Evolutionary conservation across 2,329 filamentous ascomycete genomes (phyloP), one percentile per base, ranked within the genome.

Genomic region (Geosmithia flava): DNA sequence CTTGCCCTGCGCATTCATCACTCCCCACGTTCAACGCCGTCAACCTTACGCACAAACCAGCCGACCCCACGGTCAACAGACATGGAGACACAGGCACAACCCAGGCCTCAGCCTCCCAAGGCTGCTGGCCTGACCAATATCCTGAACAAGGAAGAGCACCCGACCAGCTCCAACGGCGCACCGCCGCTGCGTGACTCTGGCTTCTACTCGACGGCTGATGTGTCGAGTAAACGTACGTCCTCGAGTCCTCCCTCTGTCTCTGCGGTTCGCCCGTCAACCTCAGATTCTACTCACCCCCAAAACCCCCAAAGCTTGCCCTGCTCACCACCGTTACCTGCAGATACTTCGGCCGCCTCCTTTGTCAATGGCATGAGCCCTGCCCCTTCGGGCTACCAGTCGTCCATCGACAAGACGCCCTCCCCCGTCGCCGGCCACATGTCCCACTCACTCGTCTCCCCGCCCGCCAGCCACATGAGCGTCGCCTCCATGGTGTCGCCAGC

Each of bases 401-500:
- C 68, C 19, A 65, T 69, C 30, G 78, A 83, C 56, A 81, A 81
- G 63, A 82, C 78, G 1, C 79, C 79, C 0, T 82, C 79, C 1
- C 78, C 79, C 8, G 74, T 76, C 17, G 68, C 73, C 41, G 55
- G 69, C 40, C 72, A 74, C 55, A 62, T 73, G 50, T 48, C 72
- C 1, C 46, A 42, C 11, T n/a, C 39, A 15, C 60, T 80, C 17
- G 65, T 75, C 37, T 81, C 78, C 7, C 76, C 79, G 6, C 61
- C 69, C 1, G 70, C 72, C 15, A 74, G 72, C 55, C 74, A 76
- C 57, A 83, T 83, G 80, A 82, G 78, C 50, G 77, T 83, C 41
- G 76, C 78, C 19, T 78, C 78, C 17, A 81, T 83, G 65, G 76
- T 83, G 11, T 82, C 80, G 17, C 78, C 78, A 6, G 76, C 76